Evolutionary conservation across 2,329 filamentous ascomycete species (phyloP).

Genomic region (Verticillium dahliae): DNA sequence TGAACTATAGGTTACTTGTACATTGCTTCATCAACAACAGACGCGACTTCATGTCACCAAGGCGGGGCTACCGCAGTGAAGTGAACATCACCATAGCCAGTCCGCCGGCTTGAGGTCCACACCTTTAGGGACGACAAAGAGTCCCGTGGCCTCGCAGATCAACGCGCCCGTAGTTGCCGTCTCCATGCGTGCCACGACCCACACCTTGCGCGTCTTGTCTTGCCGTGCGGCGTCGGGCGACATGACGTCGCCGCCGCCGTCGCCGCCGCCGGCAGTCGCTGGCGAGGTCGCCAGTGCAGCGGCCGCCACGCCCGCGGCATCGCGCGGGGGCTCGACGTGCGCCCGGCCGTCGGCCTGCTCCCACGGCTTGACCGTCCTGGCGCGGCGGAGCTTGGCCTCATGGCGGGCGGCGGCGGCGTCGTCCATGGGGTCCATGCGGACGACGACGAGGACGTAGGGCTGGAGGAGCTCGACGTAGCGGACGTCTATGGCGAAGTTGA

Average conservation of each 20-base stretch:
- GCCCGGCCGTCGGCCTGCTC: neutral
- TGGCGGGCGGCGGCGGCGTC: neutral
- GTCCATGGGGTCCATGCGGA: slow-evolving; percentile 1
- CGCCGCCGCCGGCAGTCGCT: neutral
- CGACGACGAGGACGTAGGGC: slow-evolving; percentile 5
- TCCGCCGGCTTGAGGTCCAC: neutral
- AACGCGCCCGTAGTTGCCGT: neutral
- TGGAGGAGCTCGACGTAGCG: slow-evolving; percentile 6
- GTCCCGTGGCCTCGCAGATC: slow-evolving; percentile 4
- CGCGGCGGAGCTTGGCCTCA: neutral
- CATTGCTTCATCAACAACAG: neutral
- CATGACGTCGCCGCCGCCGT: neutral
- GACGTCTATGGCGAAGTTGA: neutral
- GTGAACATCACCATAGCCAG: neutral
- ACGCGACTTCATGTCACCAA: no score
- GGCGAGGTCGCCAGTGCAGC: no score
- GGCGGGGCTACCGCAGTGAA: no score
- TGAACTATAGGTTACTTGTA: neutral
- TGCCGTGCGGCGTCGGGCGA: neutral
- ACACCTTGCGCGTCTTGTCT: slow-evolving; percentile 9
- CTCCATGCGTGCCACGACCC: slow-evolving; percentile 8
- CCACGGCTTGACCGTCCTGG: neutral
- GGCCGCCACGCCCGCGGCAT: neutral
- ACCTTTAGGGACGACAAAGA: slow-evolving; percentile 12
- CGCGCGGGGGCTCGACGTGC: neutral